Base-by-base conservation (phyloP, 441 rosid genomes). In the Croton laevigatus region DNA sequence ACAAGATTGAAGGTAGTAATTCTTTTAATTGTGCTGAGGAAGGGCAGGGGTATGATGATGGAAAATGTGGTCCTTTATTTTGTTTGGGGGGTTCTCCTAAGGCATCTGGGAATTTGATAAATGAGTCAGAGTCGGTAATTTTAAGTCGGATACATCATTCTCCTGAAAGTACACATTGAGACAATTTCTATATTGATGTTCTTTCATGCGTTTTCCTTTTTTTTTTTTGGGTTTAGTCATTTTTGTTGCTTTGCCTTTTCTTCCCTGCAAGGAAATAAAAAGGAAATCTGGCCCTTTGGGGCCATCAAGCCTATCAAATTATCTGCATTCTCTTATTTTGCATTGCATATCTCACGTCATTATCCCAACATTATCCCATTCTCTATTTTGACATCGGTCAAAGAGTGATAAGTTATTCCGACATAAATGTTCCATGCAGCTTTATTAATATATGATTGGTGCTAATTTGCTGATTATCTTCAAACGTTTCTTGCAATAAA, bases 131-230 rank as follows among this genome's bases (percentile, higher is more conserved):
- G 88, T 84, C 85, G 75, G 87, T 83, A 80, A 82, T 89, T 81
- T 78, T 85, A 81, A 91, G 89, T 88, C 92, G 92, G 97, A 95
- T 93, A 93, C 97, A 89, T 89, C 82, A 89, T 86, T 93, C 98
- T 79, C 88, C 95, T 83, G 90, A 90, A 91, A 93, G 87, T 96
- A 93, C 96, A 91, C 98, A 90, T 91, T 96, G 91, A 93, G 85
- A 91, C 91, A 79, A 79, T 89, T 89, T 85, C 83, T 80, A 78
- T 75, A 38, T 45, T 38, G 53, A 42, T 23, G 27, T 65, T n/a
- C 51, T 23, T 64, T 77, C 23, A 61, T 71, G 75, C 52, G 68
- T 49, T 59, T 27, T 27, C 32, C 2, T 27, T 27, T 27, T 27
- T 27, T 2, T 27, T 27, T 27, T 27, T 59, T 69, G 27, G 22